These are phyloP conservation scores for Diaporthe ilicicola DNA, from an alignment of 2,329 filamentous ascomycete genomes.

Conservation along the genomic window DNA sequence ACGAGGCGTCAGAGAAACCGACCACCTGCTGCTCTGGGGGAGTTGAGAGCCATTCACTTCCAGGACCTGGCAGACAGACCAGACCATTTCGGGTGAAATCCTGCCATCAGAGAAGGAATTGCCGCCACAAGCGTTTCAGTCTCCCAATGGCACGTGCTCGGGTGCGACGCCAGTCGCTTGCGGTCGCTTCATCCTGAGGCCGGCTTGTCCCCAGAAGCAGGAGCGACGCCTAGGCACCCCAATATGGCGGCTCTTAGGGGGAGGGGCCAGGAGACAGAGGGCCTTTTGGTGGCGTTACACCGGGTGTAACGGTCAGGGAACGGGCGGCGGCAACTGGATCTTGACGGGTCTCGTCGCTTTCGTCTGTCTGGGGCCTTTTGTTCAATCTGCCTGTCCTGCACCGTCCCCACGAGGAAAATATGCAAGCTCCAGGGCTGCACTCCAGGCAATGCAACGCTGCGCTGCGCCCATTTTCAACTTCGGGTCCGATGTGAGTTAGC, in stretches of 20 bases:
- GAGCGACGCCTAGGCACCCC: background rate
- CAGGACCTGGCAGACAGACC: background rate
- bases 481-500: conserved; percentile 26
- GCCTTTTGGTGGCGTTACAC: conserved; percentile 21
- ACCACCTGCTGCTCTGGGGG: background rate
- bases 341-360: conserved; percentile 17
- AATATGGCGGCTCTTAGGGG: background rate
- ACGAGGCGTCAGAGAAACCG: background rate
- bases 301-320: conserved; percentile 1
- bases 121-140: conserved; percentile 7
- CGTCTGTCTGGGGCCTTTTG: conserved; percentile 1
- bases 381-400: conserved; percentile 1
- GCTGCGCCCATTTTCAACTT: background rate
- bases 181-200: conserved; percentile 30
- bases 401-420: conserved; percentile 18
- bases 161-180: conserved; percentile 5
- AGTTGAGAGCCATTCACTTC: background rate
- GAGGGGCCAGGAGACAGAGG: background rate
- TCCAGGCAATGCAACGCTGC: conserved; percentile 30
- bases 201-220: conserved; percentile 9
- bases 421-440: conserved; percentile 22
- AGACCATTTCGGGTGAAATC: background rate
- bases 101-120: conserved; percentile 1
- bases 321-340: conserved; percentile 16
- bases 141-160: background rate